Percentiles rank a stretch among this genome's conserved stretches.
Conservation (phyloP, 2,329 filamentous ascomycete species). For the Apiospora marii region DNA sequence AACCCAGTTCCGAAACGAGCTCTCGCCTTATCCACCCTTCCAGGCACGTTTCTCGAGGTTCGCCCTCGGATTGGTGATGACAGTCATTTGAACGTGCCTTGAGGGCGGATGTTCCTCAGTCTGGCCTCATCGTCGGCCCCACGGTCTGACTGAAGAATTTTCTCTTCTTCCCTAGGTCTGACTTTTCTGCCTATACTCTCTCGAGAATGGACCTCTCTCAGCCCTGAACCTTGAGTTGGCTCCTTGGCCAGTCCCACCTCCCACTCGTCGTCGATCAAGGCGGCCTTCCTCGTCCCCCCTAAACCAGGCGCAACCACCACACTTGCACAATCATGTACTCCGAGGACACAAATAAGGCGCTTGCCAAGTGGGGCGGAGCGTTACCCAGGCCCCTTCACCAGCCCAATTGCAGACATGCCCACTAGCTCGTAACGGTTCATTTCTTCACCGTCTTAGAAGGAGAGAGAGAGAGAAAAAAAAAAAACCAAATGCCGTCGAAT, state of each 20-base stretch:
- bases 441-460: constrained; percentile 5
- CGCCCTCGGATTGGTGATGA: constrained; percentile 22
- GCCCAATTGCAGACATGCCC: neutral
- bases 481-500: neutral
- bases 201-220: constrained; percentile 15
- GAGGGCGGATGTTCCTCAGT: constrained; percentile 2
- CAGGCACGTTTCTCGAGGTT: constrained; percentile 34
- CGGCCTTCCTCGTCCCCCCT: neutral
- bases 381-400: constrained; percentile 13
- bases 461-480: neutral
- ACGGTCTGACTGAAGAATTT: constrained; percentile 6
- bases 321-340: neutral
- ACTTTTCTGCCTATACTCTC: constrained; percentile 9
- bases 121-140: constrained; percentile 10
- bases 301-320: neutral
- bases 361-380: constrained; percentile 7
- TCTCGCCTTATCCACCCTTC: constrained; percentile 39
- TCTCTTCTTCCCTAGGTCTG: constrained; percentile 11
- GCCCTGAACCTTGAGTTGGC: constrained; percentile 19
- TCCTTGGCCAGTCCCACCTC: constrained; percentile 15
- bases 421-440: neutral
- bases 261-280: constrained; percentile 10
- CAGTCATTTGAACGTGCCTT: constrained; percentile 23
- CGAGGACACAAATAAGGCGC: neutral
- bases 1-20: constrained; percentile 14